Evolutionary conservation across 1,284 basidiomycete species (phyloP), one percentile per base, ranked within the genome.

Genomic region (Anthracocystis panici-leucophaei): DNA sequence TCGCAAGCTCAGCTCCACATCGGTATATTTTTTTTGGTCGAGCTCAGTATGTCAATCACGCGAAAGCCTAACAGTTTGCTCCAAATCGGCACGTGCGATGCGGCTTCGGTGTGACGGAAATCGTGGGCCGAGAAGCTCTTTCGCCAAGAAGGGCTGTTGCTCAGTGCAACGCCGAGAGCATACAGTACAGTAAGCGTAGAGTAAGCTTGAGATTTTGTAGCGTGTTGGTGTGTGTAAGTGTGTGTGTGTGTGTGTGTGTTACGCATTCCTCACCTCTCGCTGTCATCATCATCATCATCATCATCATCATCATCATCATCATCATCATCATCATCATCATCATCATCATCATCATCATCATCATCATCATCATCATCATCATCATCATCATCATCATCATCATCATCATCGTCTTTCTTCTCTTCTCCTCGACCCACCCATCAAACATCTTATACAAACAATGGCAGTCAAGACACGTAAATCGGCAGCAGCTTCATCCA

Each of bases 391-490:
- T n/a, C 27, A 29, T 12, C 27, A n/a, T n/a, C 27, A 29, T 12
- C 27, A n/a, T 14, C 45, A 57, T 27, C 27, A 20, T 12, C 27
- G 35, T 38, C 35, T 16, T 44, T 3, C n/a, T 38, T 31, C 31
- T 12, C 21, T 27, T 25, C 5, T 5, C 29, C 7, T n/a, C 48
- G 6, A 10, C 18, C 23, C 14, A 9, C 18, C 27, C 27, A 27
- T 27, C 27, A 7, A 27, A 4, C 27, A 27, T 27, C 18, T 21
- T 21, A 3, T 42, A 18, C 3, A 40, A 12, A 35, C 14, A 20
- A 70, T 70, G 67, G 46, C 67, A 33, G 41, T 54, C 48, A 70
- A 70, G 54, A 68, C 55, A 25, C 57, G 57, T 20, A 65, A 65
- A 21, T 40, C 54, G 10, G 31, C 54, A n/a, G 42, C 54, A 18